Evolutionary conservation across 179 eudicot genomes (phyloP), one percentile per base, ranked within the genome.

Genomic region (Camellia oleifera): DNA sequence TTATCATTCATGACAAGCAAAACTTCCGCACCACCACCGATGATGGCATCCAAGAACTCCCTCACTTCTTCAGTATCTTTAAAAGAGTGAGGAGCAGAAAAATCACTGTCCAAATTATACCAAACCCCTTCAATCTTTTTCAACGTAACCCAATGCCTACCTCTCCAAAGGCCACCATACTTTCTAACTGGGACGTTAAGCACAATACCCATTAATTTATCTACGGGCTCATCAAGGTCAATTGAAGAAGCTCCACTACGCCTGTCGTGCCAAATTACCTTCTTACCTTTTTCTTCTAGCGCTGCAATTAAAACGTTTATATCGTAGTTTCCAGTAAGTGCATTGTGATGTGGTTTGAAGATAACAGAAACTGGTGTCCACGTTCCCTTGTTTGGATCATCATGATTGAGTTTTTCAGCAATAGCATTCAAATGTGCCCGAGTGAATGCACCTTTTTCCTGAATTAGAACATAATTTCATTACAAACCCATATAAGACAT

Each of bases 71-170:
- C 88, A 3, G 78, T 84, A 78, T 84, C 81, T 80, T 73, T 63
- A 48, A 89, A 92, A 13, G 78, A 13, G 23, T 44, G 61, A 50
- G 97, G 97, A 77, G 76, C 75, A 75, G 83, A 79, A 76, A 91
- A 80, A 87, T 93, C 97, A 80, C 97, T 93, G 85, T 93, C 97
- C 88, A 93, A 85, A 81, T 93, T 91, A 84, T 88, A 93, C 95
- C 97, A 93, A 84, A 88, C 83, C 52, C 86, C 86, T 7, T 62
- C 76, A 82, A 94, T 86, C 85, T 83, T 87, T 79, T 90, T 88
- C 88, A 94, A 80, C n/a, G 92, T 77, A 87, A 94, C 61, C 98
- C 98, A 94, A 88, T 94, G 98, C 77, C 98, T 83, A 74, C 87
- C 79, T 81, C 79, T 93, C 92, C 88, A 91, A 48, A 94, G 83